Base-by-base conservation (phyloP, 768 basidiomycete species). In the Scleroderma citrinum region DNA sequence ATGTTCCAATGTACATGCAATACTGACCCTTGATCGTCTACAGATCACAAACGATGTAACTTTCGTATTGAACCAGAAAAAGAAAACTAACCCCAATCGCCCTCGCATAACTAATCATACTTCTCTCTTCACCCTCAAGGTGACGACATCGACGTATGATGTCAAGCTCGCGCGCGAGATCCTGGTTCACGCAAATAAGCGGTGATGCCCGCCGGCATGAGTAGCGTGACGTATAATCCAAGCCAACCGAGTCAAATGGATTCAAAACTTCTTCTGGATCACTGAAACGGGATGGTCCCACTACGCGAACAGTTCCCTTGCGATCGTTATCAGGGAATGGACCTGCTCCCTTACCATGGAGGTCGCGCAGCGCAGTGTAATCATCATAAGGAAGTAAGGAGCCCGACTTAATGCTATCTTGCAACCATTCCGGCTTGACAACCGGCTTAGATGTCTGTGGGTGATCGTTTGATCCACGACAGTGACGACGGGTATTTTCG, bases 361-460 rank as follows among this genome's bases (percentile, higher is more conserved):
- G 64, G 50, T 79, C 75, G 10, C 62, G 55, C 11, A 89, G 48
- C 2, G 83, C 84, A 34, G 76, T 71, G 60, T 83, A 89, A 32
- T 71, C 65, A 1, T 69, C 75, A 51, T 69, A 87, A 0, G 82
- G 76, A 3, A 81, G 65, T 0, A 70, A 58, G 14, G 58, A 67
- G 1, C 73, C 70, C 37, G 70, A 65, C 21, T 64, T 58, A 16
- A 80, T 65, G 3, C 83, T 85, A 49, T 84, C 76, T 29, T 64
- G 71, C 16, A 91, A 72, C 88, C 87, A 91, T 29, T 78, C 69
- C 1, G 86, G 85, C 2, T 76, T 82, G 11, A 91, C 85, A 20
- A 89, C 75, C 0, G 76, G 70, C 57, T 85, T 89, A 30, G 71
- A 71, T 69, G 74, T 77, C 85, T 87, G 5, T 36, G 24, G 39